Base-by-base conservation (phyloP, 352 stramenopile species). In the Pythium sp. region DNA sequence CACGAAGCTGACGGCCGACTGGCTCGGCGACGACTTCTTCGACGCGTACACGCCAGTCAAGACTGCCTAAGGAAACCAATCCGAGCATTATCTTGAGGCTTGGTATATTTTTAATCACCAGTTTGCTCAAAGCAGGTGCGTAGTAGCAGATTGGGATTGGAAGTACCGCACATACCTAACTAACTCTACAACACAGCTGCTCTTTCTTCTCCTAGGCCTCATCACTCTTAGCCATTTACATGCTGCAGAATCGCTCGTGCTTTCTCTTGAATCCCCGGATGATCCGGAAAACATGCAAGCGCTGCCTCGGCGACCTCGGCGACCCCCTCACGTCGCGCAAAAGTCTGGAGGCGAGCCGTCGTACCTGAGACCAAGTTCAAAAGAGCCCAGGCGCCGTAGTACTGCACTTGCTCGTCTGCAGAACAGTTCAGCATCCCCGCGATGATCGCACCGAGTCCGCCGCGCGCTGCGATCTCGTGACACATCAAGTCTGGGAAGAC, bases 181-280 rank as follows among this genome's bases (percentile, higher is more conserved):
- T 41, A 41, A 4, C 36, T 41, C 12, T 11, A 41, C 36, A 41
- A 41, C 36, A 41, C 36, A 41, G 36, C 12, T 14, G 36, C 36
- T 41, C 36, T 15, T 41, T 41, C 1, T 41, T 15, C 36, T 41
- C 12, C 36, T 41, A 46, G 14, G 2, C 9, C 47, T 7, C 18
- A 15, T 34, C 49, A 32, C 49, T 57, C 49, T 2, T 7, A 20
- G 11, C 22, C 5, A 22, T n/a, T 0, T 76, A 92, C 58, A 12
- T 91, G 74, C 51, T 76, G 81, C 30, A 97, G 72, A 36, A 96
- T 84, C 32, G 88, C 64, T 32, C 70, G 67, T 20, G 86, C 88
- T 67, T 93, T 94, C 58, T 97, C 86, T 65, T 93, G 83, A 60
- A 98, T 93, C 0, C 75, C 80, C 20, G 74, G 49, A 57, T 97